A percentile compares a stretch with the other conserved stretches of the same genome.
Conservation (phyloP, 495 filamentous ascomycete genomes). For the Friedmanniomyces simplex region DNA sequence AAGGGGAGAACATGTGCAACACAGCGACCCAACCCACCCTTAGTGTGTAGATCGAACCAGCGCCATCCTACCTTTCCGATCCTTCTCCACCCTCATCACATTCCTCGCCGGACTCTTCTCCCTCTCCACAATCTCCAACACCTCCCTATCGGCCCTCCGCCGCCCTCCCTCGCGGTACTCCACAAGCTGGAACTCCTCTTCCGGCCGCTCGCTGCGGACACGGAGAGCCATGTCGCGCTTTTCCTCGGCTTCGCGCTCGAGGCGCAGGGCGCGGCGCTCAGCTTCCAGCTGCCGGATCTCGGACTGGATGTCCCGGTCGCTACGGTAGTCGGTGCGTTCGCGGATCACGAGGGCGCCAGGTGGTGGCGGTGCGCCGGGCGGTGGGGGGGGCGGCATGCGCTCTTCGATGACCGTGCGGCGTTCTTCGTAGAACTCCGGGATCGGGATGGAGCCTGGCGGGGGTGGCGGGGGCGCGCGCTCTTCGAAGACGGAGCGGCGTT, state of each 20-base stretch:
- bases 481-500: constrained; percentile 10
- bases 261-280: constrained; percentile 34
- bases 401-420: constrained; percentile 14
- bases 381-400: constrained; percentile 2
- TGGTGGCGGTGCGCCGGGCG: background rate
- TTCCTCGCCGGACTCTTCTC: constrained; percentile 36
- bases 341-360: constrained; percentile 40
- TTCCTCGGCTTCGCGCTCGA: constrained; percentile 35
- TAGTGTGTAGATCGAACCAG: constrained; percentile 47
- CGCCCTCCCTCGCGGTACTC: constrained; percentile 12
- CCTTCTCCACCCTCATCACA: constrained; percentile 59
- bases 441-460: background rate
- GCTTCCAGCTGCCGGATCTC: constrained; percentile 49
- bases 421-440: constrained; percentile 5
- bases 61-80: constrained; percentile 78
- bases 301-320: constrained; percentile 46
- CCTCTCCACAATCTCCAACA: constrained; percentile 44
- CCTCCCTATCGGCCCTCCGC: constrained; percentile 5
- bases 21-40: constrained; percentile 11
- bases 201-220: constrained; percentile 37
- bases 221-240: constrained; percentile 35
- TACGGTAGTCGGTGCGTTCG: constrained; percentile 31
- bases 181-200: constrained; percentile 36
- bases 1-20: background rate
- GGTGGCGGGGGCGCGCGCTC: background rate